phyloP scores from a whole-genome alignment of 257 asterid genomes.

The Cordia subcordata region DNA sequence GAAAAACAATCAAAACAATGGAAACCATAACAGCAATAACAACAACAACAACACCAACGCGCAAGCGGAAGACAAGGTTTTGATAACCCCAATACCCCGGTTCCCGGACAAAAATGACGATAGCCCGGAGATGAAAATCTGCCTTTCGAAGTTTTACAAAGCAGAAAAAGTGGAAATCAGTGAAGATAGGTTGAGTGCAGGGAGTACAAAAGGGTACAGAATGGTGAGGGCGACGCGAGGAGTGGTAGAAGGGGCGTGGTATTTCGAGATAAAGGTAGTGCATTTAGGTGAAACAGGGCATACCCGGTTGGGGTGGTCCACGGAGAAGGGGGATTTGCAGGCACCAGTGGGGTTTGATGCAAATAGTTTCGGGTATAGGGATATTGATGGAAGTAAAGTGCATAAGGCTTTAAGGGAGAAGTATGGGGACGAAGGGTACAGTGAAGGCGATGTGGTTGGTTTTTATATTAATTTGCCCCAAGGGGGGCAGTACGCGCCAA shows the following conservation, averaged over 20 bases:
- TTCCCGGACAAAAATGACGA: conserved; percentile 88
- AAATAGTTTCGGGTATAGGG: conserved; percentile 88
- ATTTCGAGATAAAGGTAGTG: conserved; percentile 77
- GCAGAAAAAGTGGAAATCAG: conserved; percentile 92
- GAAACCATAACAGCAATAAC: conserved; percentile 19
- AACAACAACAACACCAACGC: conserved; percentile 35
- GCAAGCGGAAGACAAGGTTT: conserved; percentile 54
- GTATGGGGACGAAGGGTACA: conserved; percentile 81
- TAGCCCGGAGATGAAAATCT: conserved; percentile 44
- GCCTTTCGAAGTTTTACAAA: conserved; percentile 83
- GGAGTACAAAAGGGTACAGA: conserved; percentile 91
- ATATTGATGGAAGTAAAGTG: conserved; percentile 85
- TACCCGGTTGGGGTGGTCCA: conserved; percentile 90
- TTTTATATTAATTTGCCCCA: conserved; percentile 82
- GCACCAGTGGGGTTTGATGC: conserved; percentile 97
- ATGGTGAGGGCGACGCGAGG: conserved; percentile 98
- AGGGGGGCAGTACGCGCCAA: conserved; percentile 63
- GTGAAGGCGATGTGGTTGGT: conserved; percentile 88
- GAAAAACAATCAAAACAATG: conserved; percentile 50
- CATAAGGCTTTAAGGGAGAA: conserved; percentile 91
- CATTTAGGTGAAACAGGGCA: conserved; percentile 93
- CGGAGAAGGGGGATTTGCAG: conserved; percentile 94
- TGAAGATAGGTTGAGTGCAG: conserved; percentile 85
- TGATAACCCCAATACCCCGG: conserved; percentile 66
- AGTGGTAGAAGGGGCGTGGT: conserved; percentile 89